Evolutionary conservation across 2,329 filamentous ascomycete species (phyloP).

Genomic region (Karstenula rhodostoma): DNA sequence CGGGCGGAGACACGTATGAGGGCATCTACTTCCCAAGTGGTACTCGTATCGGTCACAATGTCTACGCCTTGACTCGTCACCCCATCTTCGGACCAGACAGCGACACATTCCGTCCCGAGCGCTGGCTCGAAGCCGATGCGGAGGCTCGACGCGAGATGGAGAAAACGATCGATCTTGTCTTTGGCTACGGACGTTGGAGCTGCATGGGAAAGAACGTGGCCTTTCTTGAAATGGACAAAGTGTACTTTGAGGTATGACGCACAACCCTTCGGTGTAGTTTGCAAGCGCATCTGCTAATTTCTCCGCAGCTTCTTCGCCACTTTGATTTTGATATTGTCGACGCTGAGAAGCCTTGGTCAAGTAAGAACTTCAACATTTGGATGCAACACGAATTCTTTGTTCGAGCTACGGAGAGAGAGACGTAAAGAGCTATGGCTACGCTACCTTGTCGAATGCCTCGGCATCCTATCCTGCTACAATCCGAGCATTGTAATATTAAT

Average conservation of each 20-base stretch:
- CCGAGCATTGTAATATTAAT: too few species aligned
- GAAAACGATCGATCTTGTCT: conserved; percentile 21
- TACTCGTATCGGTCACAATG: conserved; percentile 44
- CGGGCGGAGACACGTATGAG: conserved; percentile 18
- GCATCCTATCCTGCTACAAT: too few species aligned
- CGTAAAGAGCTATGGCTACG: conserved; percentile 3
- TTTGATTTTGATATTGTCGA: conserved; percentile 13
- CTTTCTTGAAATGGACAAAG: conserved; percentile 30
- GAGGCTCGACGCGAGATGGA: conserved; percentile 35
- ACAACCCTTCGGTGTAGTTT: background rate
- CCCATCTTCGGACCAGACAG: conserved; percentile 52
- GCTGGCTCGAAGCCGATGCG: conserved; percentile 51
- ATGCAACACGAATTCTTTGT: conserved; percentile 13
- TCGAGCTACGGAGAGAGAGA: conserved; percentile 9
- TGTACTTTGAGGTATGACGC: conserved; percentile 28
- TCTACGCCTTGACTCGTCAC: conserved; percentile 43
- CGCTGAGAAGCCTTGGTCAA: conserved; percentile 8
- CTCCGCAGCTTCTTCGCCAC: conserved; percentile 3
- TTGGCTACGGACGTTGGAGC: conserved; percentile 24
- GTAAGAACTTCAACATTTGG: conserved; percentile 12
- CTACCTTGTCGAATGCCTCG: too few species aligned
- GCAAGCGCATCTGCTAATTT: background rate
- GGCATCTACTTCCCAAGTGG: conserved; percentile 43
- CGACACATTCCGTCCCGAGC: conserved; percentile 58
- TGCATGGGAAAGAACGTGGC: conserved; percentile 29